Percentiles rank a stretch among this genome's conserved stretches.
Conservation (phyloP, 2,329 filamentous ascomycete species). For the Botrytis fabae region DNA sequence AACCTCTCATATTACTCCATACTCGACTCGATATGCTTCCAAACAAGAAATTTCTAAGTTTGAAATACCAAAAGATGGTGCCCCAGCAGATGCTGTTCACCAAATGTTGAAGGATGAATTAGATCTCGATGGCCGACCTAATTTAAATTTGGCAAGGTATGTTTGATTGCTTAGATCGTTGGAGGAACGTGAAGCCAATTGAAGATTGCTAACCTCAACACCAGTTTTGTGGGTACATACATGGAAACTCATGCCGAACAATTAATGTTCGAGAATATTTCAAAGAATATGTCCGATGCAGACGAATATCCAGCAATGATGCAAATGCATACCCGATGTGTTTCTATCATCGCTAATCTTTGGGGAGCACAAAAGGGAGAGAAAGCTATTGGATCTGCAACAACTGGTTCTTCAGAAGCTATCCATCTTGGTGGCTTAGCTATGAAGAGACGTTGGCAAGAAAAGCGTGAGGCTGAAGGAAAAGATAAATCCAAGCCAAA, state of each 20-base stretch:
- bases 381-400: slow-evolving; percentile 67
- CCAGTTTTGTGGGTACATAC: slow-evolving; percentile 68
- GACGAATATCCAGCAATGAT: slow-evolving; percentile 63
- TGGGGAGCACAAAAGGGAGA: slow-evolving; percentile 63
- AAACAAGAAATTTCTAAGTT: slow-evolving; percentile 59
- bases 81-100: slow-evolving; percentile 62
- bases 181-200: not conserved
- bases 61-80: slow-evolving; percentile 56
- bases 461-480: slow-evolving; percentile 57
- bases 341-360: slow-evolving; percentile 66
- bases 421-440: slow-evolving; percentile 70
- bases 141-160: slow-evolving; percentile 63
- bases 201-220: slow-evolving; percentile 19
- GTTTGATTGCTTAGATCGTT: not conserved
- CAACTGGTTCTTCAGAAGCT: slow-evolving; percentile 70
- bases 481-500: slow-evolving; percentile 67
- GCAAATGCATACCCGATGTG: slow-evolving; percentile 64
- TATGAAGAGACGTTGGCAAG: slow-evolving; percentile 75
- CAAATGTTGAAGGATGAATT: slow-evolving; percentile 64
- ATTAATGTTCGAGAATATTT: slow-evolving; percentile 66
- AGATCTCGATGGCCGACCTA: slow-evolving; percentile 65
- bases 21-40: slow-evolving; percentile 57
- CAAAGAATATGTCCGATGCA: slow-evolving; percentile 72
- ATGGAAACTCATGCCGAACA: slow-evolving; percentile 66
- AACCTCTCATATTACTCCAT: slow-evolving; percentile 56